These are phyloP conservation scores for Cercospora sp. DNA, from an alignment of 2,329 filamentous ascomycete genomes.

Conservation along the genomic window DNA sequence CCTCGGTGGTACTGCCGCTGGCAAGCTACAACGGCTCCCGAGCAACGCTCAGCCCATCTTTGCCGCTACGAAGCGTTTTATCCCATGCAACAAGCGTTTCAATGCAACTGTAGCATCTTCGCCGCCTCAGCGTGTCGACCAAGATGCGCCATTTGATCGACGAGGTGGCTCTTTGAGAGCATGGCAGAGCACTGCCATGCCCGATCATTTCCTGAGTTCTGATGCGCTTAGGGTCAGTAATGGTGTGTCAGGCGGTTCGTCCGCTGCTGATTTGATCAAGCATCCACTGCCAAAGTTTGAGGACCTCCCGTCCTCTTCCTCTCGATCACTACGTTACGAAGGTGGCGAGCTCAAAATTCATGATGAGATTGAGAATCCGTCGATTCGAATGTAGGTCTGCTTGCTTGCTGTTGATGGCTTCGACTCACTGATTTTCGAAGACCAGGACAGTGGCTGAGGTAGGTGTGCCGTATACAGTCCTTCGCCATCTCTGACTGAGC, in stretches of 20 bases:
- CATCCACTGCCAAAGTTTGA: constrained; percentile 25
- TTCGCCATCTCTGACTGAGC: constrained; percentile 4
- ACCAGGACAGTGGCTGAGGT: constrained; percentile 28
- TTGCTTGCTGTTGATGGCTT: not conserved
- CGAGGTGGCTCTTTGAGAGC: constrained; percentile 18
- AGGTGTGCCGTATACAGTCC: not conserved
- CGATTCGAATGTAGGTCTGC: constrained; percentile 21
- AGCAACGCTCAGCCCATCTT: not conserved
- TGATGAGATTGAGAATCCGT: constrained; percentile 21
- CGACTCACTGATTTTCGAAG: constrained; percentile 14
- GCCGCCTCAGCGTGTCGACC: constrained; percentile 6
- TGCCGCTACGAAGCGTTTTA: not conserved
- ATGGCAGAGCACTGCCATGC: constrained; percentile 20
- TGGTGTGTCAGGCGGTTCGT: not conserved
- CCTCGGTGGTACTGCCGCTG: not conserved
- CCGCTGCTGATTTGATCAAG: constrained; percentile 13
- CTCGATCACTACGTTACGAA: constrained; percentile 19
- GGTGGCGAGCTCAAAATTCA: constrained; percentile 23
- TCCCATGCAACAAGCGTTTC: not conserved
- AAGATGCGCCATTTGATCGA: constrained; percentile 24
- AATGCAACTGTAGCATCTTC: not conserved
- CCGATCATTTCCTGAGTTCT: constrained; percentile 21
- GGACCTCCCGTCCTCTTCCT: constrained; percentile 5
- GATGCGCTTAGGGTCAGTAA: constrained; percentile 18
- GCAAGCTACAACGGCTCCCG: not conserved